phyloP scores from a whole-genome alignment of 345 rosid species.

The Eucalyptus tenuipes region DNA sequence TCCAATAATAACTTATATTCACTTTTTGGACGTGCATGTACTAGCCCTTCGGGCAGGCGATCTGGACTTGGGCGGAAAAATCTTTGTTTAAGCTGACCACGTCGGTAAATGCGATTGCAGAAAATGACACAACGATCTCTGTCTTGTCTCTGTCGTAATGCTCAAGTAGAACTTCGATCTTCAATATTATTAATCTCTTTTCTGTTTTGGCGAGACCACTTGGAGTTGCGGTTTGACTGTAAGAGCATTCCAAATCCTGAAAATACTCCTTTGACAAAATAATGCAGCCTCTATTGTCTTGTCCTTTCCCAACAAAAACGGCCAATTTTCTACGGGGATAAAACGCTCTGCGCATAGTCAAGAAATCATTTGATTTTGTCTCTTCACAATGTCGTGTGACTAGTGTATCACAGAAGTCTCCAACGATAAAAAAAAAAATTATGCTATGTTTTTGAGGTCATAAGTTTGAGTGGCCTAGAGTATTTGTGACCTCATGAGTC shows the following conservation, averaged over 20 bases:
- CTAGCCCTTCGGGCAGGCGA: neutral
- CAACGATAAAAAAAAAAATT: accelerated
- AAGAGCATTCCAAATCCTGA: neutral
- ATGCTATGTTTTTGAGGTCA: neutral
- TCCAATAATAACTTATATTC: neutral
- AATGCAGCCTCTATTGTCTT: neutral
- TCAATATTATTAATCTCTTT: neutral
- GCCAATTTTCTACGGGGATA: neutral
- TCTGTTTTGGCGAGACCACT: neutral
- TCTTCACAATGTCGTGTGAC: neutral
- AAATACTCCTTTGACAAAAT: neutral
- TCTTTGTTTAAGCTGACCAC: neutral
- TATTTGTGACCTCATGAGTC: neutral
- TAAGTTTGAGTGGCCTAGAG: neutral
- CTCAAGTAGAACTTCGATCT: neutral
- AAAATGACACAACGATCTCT: neutral
- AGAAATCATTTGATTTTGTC: neutral
- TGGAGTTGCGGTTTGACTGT: neutral
- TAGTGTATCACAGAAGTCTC: neutral
- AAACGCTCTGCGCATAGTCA: neutral
- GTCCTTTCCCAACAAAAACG: neutral
- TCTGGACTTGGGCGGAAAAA: neutral
- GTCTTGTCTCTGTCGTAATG: neutral
- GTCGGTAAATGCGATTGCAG: neutral
- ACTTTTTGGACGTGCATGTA: neutral